Conservation (phyloP, 768 basidiomycete species). For the Xanthoconium purpureum region DNA sequence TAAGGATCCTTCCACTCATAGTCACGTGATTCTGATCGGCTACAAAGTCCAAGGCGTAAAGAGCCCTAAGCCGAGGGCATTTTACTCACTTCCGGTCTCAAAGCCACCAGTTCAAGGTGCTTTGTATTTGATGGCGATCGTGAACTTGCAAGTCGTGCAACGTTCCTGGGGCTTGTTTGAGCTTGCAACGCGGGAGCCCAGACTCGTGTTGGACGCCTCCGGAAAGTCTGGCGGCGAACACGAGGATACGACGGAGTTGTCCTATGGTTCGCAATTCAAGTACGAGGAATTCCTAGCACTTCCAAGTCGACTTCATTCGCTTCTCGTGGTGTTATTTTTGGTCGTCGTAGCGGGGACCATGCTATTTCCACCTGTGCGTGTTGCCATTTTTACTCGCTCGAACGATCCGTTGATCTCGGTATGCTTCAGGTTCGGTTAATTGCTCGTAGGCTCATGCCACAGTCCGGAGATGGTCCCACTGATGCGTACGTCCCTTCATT, state of each 20-base stretch:
- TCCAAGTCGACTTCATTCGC: conserved; percentile 38
- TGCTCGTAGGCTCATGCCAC: conserved; percentile 46
- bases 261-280: conserved; percentile 69
- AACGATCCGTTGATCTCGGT: not conserved
- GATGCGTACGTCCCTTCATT: conserved; percentile 45
- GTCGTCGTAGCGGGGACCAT: conserved; percentile 25
- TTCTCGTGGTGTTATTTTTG: conserved; percentile 38
- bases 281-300: conserved; percentile 70
- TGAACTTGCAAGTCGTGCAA: conserved; percentile 50
- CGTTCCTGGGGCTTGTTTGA: conserved; percentile 55
- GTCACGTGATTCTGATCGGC: conserved; percentile 2
- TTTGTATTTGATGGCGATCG: conserved; percentile 42
- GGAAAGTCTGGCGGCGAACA: conserved; percentile 15
- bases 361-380: conserved; percentile 38
- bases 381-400: not conserved
- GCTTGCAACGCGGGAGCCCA: conserved; percentile 22
- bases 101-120: conserved; percentile 36
- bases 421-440: conserved; percentile 48
- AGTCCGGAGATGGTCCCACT: conserved; percentile 61
- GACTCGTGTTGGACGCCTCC: conserved; percentile 11
- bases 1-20: conserved; percentile 17
- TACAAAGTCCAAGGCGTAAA: conserved; percentile 33
- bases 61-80: conserved; percentile 26
- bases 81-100: conserved; percentile 38
- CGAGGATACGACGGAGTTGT: conserved; percentile 16